phyloP scores from a whole-genome alignment of 1,284 basidiomycete species.

The Tetrapyrgos nigripes region DNA sequence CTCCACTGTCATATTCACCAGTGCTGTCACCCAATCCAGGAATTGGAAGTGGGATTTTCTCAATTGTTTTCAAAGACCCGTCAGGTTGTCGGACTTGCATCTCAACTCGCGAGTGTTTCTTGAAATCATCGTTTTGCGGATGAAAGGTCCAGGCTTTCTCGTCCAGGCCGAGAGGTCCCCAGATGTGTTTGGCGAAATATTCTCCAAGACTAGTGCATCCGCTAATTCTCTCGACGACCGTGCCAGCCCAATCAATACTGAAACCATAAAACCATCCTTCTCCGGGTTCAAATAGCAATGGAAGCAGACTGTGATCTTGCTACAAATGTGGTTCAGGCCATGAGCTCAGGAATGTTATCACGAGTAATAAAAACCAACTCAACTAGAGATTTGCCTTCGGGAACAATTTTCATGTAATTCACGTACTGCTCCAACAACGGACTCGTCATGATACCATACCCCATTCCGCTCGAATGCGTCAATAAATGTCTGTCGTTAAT shows the following conservation, averaged over 20 bases:
- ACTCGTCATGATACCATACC: not conserved
- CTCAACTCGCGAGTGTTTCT: not conserved
- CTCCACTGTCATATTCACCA: not conserved
- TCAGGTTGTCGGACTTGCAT: slow-evolving; percentile 24
- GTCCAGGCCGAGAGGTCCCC: slow-evolving; percentile 24
- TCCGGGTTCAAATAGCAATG: not conserved
- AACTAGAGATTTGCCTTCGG: not conserved
- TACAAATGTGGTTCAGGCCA: not conserved
- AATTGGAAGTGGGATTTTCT: not conserved
- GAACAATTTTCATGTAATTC: not conserved
- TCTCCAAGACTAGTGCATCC: not conserved
- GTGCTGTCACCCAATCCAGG: not conserved
- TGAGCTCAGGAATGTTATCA: not conserved
- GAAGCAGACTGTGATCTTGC: not conserved
- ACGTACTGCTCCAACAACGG: not conserved
- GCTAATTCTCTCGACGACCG: not conserved
- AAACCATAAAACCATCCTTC: not conserved
- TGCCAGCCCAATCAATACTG: not conserved
- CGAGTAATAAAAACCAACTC: not conserved
- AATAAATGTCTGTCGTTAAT: not conserved
- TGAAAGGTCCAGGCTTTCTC: not conserved
- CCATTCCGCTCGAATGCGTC: not conserved
- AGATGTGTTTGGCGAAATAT: slow-evolving; percentile 25
- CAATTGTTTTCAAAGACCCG: not conserved
- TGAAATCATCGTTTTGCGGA: not conserved